Conservation (phyloP, 2,329 filamentous ascomycete genomes). For the Ceratocystis diversiconidia region DNA sequence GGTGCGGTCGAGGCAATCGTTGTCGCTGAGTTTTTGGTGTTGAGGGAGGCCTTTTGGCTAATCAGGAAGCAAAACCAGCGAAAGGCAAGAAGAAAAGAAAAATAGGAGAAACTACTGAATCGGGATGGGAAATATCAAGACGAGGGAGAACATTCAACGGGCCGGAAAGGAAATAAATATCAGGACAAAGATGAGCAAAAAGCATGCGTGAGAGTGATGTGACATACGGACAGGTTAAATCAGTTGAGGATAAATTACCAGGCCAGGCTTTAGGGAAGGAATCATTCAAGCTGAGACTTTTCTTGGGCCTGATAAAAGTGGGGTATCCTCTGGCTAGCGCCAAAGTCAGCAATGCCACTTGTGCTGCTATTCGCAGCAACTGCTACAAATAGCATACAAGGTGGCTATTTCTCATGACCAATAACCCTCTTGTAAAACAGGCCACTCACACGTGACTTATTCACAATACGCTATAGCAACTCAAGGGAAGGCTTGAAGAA, state of each 20-base stretch:
- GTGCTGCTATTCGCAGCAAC: not conserved
- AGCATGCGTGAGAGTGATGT: too few relatives aligned
- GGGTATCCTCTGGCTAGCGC: not conserved
- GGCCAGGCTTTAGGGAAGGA: too few relatives aligned
- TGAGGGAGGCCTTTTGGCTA: not conserved
- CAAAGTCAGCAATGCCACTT: not conserved
- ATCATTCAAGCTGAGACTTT: too few relatives aligned
- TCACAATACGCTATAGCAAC: not conserved
- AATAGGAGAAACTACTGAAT: not conserved
- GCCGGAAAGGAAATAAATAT: not conserved
- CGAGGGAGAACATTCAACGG: not conserved
- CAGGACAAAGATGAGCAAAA: not conserved
- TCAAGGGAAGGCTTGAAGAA: not conserved
- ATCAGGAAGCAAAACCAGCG: not conserved
- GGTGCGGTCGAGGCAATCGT: too few relatives aligned
- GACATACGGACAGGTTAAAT: too few relatives aligned
- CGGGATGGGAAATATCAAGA: too few relatives aligned
- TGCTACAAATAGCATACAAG: not conserved
- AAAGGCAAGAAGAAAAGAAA: not conserved
- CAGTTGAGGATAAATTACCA: too few relatives aligned
- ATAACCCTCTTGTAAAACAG: not conserved
- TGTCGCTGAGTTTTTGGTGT: too few relatives aligned
- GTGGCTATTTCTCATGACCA: not conserved
- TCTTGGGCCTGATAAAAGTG: too few relatives aligned
- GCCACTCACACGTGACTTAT: not conserved